These are phyloP conservation scores for Metarhizium sp. DNA, from an alignment of 2,329 filamentous ascomycete species.

Conservation along the genomic window DNA sequence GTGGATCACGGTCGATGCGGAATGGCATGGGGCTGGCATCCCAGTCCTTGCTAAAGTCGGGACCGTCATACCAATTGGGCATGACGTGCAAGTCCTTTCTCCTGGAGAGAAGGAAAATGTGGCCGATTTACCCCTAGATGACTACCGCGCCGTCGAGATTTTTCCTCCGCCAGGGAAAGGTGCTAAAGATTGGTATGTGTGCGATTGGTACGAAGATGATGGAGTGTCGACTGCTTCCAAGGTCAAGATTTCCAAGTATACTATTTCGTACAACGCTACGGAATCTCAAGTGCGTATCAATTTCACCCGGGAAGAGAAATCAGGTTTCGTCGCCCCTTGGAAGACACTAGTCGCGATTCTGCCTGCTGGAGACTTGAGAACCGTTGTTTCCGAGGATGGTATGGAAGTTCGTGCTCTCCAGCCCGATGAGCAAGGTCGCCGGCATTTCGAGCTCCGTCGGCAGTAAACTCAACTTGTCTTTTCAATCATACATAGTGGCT, in stretches of 20 bases:
- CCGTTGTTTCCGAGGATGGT: slow-evolving; percentile 7
- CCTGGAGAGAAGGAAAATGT: slow-evolving; percentile 27
- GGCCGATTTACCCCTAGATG: slow-evolving; percentile 28
- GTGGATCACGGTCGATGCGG: slow-evolving; percentile 30
- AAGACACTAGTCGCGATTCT: slow-evolving; percentile 21
- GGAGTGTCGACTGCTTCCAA: slow-evolving; percentile 21
- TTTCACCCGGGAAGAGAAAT: slow-evolving; percentile 20
- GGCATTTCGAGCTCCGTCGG: neutral
- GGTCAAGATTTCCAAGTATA: slow-evolving; percentile 24
- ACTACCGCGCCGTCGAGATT: slow-evolving; percentile 33
- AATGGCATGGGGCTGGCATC: slow-evolving; percentile 33
- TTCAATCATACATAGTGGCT: neutral
- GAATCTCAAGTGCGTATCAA: slow-evolving; percentile 15
- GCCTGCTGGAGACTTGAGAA: slow-evolving; percentile 20
- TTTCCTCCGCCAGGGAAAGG: slow-evolving; percentile 23
- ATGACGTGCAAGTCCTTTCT: slow-evolving; percentile 25
- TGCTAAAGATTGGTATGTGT: slow-evolving; percentile 17
- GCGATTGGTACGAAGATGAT: slow-evolving; percentile 29
- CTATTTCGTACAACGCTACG: slow-evolving; percentile 15
- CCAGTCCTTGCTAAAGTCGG: slow-evolving; percentile 30
- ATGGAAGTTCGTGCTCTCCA: slow-evolving; percentile 7
- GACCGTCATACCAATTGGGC: slow-evolving; percentile 28
- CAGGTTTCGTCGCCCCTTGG: slow-evolving; percentile 25
- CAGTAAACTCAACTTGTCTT: neutral
- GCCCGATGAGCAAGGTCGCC: slow-evolving; percentile 12